Percentiles rank a stretch among this genome's conserved stretches.
Conservation (phyloP, 1,284 basidiomycete species). For the Apiotrichum sp. region DNA sequence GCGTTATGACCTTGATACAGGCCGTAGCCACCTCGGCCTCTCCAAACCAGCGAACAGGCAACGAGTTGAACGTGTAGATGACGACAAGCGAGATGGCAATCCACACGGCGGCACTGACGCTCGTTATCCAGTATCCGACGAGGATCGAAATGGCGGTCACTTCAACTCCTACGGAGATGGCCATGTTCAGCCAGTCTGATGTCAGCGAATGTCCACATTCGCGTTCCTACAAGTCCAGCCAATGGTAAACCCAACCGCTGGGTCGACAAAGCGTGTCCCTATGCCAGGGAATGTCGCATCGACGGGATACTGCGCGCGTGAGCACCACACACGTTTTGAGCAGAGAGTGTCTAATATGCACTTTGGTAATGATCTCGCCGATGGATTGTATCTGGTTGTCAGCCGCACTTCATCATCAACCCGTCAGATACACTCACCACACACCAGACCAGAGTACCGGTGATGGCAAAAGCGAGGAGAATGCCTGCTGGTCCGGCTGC, state of each 20-base stretch:
- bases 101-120: constrained; percentile 61
- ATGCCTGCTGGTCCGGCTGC: constrained; percentile 7
- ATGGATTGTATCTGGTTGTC: constrained; percentile 10
- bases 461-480: constrained; percentile 11
- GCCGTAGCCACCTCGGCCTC: constrained; percentile 49
- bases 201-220: neutral
- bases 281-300: constrained; percentile 11
- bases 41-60: constrained; percentile 26
- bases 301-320: constrained; percentile 8
- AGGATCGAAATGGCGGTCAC: constrained; percentile 68
- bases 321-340: too few species aligned
- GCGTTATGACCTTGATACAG: constrained; percentile 73
- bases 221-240: constrained; percentile 59
- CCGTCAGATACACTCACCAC: neutral
- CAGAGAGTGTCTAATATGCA: neutral
- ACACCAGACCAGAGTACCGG: constrained; percentile 11
- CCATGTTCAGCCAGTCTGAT: constrained; percentile 62
- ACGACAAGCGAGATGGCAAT: constrained; percentile 62
- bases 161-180: constrained; percentile 66
- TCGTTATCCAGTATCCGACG: constrained; percentile 61
- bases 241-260: constrained; percentile 71
- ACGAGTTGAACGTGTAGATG: constrained; percentile 2
- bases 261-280: constrained; percentile 47
- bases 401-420: neutral
- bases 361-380: constrained; percentile 9